phyloP scores from a whole-genome alignment of 1,284 basidiomycete species.

The Sphagnurus paluster region DNA sequence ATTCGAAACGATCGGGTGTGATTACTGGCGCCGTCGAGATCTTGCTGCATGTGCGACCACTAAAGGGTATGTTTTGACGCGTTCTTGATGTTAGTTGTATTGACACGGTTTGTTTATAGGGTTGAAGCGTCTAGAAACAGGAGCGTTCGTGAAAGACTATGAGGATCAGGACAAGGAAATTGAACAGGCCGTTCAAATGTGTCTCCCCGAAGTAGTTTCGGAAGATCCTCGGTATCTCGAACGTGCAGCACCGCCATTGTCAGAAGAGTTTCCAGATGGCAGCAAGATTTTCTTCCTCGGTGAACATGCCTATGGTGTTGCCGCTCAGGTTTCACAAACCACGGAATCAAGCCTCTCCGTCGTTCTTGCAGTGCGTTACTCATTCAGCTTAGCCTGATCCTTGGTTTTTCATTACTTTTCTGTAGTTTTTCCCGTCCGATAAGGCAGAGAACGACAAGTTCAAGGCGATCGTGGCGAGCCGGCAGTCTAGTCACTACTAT shows the following conservation, averaged over 20 bases:
- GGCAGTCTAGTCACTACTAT: constrained; percentile 62
- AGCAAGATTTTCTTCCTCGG: constrained; percentile 96
- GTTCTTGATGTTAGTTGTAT: background rate
- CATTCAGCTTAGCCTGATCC: background rate
- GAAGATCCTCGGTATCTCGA: constrained; percentile 92
- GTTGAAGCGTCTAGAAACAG: constrained; percentile 85
- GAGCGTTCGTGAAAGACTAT: constrained; percentile 94
- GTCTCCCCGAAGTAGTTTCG: constrained; percentile 73
- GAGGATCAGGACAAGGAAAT: constrained; percentile 80
- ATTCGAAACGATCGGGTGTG: constrained; percentile 90
- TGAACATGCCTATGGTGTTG: constrained; percentile 90
- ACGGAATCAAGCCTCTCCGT: constrained; percentile 71
- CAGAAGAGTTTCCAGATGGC: constrained; percentile 88
- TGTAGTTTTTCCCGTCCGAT: constrained; percentile 85
- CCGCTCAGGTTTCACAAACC: constrained; percentile 83
- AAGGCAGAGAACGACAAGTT: constrained; percentile 79
- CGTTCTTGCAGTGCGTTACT: constrained; percentile 69
- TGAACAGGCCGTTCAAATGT: constrained; percentile 86
- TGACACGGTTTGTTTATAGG: constrained; percentile 43
- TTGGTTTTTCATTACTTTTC: constrained; percentile 9
- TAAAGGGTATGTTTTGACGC: constrained; percentile 67
- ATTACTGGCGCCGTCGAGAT: constrained; percentile 82
- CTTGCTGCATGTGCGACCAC: constrained; percentile 79
- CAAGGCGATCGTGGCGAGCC: constrained; percentile 60
- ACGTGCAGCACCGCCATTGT: constrained; percentile 76